Evolutionary conservation across 805 yeast genomes (phyloP).

Genomic region (Spathaspora sp.): DNA sequence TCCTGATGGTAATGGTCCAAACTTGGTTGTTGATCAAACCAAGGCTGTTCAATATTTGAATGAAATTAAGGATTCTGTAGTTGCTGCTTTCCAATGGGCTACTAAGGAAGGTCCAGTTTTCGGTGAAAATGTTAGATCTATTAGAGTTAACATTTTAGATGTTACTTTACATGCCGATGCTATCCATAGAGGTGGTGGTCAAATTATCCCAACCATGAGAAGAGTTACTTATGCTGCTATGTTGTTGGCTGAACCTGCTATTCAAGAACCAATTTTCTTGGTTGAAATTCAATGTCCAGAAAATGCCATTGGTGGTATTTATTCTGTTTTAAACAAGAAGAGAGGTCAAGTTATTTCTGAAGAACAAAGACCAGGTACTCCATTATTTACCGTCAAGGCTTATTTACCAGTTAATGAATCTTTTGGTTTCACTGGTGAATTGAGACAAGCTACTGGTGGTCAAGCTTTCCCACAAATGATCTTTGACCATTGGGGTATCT

Average conservation of each 20-base stretch:
- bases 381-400: constrained; percentile 99
- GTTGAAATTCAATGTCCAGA: constrained; percentile 99
- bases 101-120: constrained; percentile 98
- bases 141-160: constrained; percentile 97
- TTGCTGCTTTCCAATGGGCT: constrained; percentile 99
- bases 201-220: constrained; percentile 99
- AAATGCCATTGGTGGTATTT: constrained; percentile 99
- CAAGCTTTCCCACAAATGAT: constrained; percentile 99
- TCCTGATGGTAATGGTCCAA: constrained; percentile 99
- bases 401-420: constrained; percentile 99
- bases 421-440: constrained; percentile 99
- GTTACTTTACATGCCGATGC: constrained; percentile 99
- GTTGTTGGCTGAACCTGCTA: constrained; percentile 97
- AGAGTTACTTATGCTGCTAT: constrained; percentile 98
- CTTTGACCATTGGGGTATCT: constrained; percentile 96
- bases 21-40: constrained; percentile 98
- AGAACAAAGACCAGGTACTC: constrained; percentile 99
- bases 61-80: constrained; percentile 99
- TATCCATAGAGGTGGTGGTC: constrained; percentile 99
- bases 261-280: constrained; percentile 98
- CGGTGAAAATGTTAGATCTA: constrained; percentile 94
- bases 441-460: constrained; percentile 99
- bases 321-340: constrained; percentile 98
- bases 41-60: constrained; percentile 99
- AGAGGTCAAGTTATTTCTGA: constrained; percentile 99